Conservation (phyloP, 805 yeast genomes). For the Candida suzukii region DNA sequence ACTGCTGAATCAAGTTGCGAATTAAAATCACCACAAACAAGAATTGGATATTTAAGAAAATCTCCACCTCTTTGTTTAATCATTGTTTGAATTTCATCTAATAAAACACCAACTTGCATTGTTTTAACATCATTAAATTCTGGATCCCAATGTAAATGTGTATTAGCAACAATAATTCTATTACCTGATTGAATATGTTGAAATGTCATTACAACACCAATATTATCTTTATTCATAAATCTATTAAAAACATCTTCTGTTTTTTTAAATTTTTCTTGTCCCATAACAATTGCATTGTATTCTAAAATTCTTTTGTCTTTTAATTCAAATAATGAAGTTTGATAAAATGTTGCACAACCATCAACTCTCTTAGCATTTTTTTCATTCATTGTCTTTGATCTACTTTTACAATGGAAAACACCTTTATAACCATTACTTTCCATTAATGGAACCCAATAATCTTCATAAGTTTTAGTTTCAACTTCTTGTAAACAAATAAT, state of each 20-base stretch:
- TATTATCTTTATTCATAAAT: constrained; percentile 91
- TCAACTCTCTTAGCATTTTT: constrained; percentile 85
- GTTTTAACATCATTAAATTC: constrained; percentile 93
- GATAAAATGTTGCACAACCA: constrained; percentile 95
- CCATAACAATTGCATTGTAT: constrained; percentile 74
- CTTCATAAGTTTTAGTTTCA: constrained; percentile 79
- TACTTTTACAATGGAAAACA: constrained; percentile 75
- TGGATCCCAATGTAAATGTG: constrained; percentile 99
- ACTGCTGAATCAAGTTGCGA: constrained; percentile 86
- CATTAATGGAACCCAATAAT: constrained; percentile 77
- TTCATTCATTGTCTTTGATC: constrained; percentile 85
- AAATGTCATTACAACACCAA: constrained; percentile 71
- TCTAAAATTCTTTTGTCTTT: constrained; percentile 71
- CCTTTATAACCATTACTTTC: constrained; percentile 72
- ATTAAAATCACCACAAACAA: constrained; percentile 94
- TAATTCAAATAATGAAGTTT: constrained; percentile 58
- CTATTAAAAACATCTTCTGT: constrained; percentile 93
- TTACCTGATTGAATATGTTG: constrained; percentile 71
- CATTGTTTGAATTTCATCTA: constrained; percentile 77
- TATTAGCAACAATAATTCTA: constrained; percentile 69
- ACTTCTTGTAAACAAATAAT: constrained; percentile 93
- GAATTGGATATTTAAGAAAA: constrained; percentile 50
- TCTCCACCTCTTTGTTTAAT: constrained; percentile 35
- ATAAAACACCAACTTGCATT: constrained; percentile 84
- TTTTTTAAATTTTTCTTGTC: constrained; percentile 80